These are phyloP conservation scores for Aspergillus ruber DNA, from an alignment of 2,329 filamentous ascomycete genomes.

Conservation along the genomic window DNA sequence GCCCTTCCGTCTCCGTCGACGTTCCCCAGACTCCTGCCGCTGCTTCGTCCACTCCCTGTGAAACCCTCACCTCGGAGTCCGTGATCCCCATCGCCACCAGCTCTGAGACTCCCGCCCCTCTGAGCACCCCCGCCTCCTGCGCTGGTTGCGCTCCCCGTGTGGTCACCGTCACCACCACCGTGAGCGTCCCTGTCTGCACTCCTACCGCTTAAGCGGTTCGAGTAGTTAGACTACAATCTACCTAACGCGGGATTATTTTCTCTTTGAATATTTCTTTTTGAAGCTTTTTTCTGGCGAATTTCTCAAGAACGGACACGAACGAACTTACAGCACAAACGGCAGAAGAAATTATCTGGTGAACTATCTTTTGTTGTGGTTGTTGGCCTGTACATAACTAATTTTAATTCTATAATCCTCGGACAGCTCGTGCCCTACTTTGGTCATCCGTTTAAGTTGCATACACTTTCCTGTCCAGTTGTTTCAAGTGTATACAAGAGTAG, in stretches of 20 bases:
- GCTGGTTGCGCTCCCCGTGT: conserved; percentile 7
- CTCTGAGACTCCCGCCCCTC: conserved; percentile 1
- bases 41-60: conserved; percentile 1
- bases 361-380: conserved; percentile 1
- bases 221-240: background rate
- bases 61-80: conserved; percentile 4
- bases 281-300: background rate
- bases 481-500: background rate
- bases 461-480: background rate
- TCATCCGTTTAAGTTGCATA: background rate
- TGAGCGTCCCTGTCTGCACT: conserved; percentile 15
- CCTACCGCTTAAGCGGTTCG: background rate
- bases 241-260: background rate
- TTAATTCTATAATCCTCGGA: conserved; percentile 21
- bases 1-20: background rate
- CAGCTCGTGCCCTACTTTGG: background rate
- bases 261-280: conserved; percentile 6
- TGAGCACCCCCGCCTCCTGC: conserved; percentile 11
- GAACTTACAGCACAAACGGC: conserved; percentile 11
- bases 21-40: background rate
- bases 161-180: conserved; percentile 18
- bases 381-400: conserved; percentile 30
- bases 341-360: conserved; percentile 9
- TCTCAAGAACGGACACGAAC: conserved; percentile 12
- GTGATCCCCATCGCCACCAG: conserved; percentile 4